Evolutionary conservation across 176 grass and related monocot species (phyloP), one percentile per base, ranked within the genome.

Genomic region (Guadua angustifolia): DNA sequence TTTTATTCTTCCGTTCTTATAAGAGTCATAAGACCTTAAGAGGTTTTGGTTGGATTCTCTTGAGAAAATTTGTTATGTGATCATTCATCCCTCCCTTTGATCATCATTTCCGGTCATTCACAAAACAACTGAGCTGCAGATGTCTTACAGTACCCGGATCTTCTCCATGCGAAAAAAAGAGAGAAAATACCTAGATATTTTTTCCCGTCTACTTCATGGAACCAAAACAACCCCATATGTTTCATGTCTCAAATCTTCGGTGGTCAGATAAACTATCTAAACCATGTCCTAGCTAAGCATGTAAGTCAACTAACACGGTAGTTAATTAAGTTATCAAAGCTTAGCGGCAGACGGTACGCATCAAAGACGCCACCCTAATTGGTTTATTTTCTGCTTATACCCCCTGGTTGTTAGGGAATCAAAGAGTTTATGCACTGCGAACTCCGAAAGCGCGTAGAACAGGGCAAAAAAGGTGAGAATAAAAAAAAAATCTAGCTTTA

Each of bases 401-500:
- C 2, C 33, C n/a, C 50, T 16, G n/a, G 33, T 39, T 73, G 56
- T 73, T 25, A 32, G 6, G 46, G 56, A 72, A 43, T 43, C 40
- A 43, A 43, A 40, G 0, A 44, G 9, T 38, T 14, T 12, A 57
- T 25, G 9, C 40, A 14, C 15, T 18, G 50, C 15, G 6, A 42
- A 15, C 63, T 68, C 10, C 16, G 39, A 49, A 85, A 71, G 5
- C 65, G 65, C 83, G 66, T 71, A 71, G 50, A 57, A 43, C 26
- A 22, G 45, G 51, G 18, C 1, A 36, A 38, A 66, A 32, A 36
- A 7, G 14, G 9, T 6, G 24, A 32, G 60, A 64, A 63, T 25
- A 24, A 59, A 11, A 52, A 52, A 52, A 52, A 51, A 35, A n/a
- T n/a, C n/a, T n/a, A n/a, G n/a, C n/a, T n/a, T n/a, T n/a, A n/a